Percentiles rank a stretch among this genome's conserved stretches.
phyloP scores from a whole-genome alignment of 1,284 basidiomycete genomes.

The Leccinum fuscescens region DNA sequence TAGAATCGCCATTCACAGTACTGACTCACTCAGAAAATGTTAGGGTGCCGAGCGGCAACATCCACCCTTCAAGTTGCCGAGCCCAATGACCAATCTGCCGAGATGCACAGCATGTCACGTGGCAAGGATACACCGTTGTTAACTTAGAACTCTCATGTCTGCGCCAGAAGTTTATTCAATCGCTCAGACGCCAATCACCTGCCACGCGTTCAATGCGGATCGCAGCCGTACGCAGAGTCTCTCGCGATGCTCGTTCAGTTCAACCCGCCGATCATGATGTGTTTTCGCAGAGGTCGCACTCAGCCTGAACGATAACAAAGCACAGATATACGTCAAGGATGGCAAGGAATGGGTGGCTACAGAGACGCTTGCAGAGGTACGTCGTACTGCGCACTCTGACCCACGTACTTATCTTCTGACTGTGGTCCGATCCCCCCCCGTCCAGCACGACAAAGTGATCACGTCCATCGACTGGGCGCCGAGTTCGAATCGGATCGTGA shows the following conservation, averaged over 20 bases:
- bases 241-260: neutral
- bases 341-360: constrained; percentile 74
- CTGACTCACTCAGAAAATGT: no score
- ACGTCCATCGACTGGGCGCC: constrained; percentile 99
- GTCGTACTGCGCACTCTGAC: constrained; percentile 17
- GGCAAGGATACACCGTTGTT: neutral
- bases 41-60: no score
- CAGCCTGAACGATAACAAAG: constrained; percentile 88
- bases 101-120: neutral
- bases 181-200: constrained; percentile 81
- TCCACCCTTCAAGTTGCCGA: no score
- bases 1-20: no score
- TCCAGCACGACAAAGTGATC: constrained; percentile 95
- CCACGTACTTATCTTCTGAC: neutral
- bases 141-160: constrained; percentile 49
- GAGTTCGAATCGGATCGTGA: constrained; percentile 94
- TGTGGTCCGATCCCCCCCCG: neutral
- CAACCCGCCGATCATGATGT: constrained; percentile 12
- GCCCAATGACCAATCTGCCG: no score
- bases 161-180: constrained; percentile 77
- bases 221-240: constrained; percentile 64
- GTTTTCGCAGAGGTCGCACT: constrained; percentile 79
- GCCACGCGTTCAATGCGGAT: constrained; percentile 91
- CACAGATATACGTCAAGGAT: constrained; percentile 75
- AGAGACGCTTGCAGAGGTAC: constrained; percentile 85